phyloP scores from a whole-genome alignment of 1,284 basidiomycete genomes.

The Anthracocystis walkeri region DNA sequence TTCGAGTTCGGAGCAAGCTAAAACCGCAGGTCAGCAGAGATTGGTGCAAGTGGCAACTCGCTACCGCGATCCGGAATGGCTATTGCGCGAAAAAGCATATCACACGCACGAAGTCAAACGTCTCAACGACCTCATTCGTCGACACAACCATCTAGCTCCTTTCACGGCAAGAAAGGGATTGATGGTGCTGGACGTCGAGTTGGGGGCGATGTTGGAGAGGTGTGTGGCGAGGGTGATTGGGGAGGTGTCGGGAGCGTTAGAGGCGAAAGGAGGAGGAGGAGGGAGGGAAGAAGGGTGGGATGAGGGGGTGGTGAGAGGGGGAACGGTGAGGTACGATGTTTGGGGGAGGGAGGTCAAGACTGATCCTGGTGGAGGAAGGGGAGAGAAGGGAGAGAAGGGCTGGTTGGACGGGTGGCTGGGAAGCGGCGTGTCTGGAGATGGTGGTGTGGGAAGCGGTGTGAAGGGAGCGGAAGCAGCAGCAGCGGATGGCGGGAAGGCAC shows the following conservation, averaged over 20 bases:
- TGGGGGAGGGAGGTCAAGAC: slow-evolving; percentile 34
- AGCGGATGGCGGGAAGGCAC: neutral
- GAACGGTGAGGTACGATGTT: slow-evolving; percentile 29
- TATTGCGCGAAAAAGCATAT: slow-evolving; percentile 74
- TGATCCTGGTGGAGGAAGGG: neutral
- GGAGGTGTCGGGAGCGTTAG: slow-evolving; percentile 13
- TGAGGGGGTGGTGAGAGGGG: neutral
- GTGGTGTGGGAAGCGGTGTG: neutral
- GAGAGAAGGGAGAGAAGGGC: neutral
- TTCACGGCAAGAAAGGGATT: slow-evolving; percentile 55
- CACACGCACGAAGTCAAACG: slow-evolving; percentile 48
- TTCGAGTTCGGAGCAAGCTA: neutral
- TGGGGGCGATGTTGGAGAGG: slow-evolving; percentile 25
- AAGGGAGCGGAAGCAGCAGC: neutral
- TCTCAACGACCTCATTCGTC: slow-evolving; percentile 56
- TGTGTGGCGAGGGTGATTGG: slow-evolving; percentile 18
- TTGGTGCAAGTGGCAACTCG: slow-evolving; percentile 66
- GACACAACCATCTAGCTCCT: slow-evolving; percentile 61
- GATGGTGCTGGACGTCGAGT: slow-evolving; percentile 39
- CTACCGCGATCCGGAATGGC: slow-evolving; percentile 81
- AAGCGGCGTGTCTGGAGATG: neutral
- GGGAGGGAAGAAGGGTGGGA: slow-evolving; percentile 14
- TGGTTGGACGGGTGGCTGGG: slow-evolving; percentile 33
- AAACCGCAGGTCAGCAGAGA: too few relatives aligned
- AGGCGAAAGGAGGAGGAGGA: neutral